Base-by-base conservation (phyloP, 768 basidiomycete genomes). In the Rhizopogon sp. region DNA sequence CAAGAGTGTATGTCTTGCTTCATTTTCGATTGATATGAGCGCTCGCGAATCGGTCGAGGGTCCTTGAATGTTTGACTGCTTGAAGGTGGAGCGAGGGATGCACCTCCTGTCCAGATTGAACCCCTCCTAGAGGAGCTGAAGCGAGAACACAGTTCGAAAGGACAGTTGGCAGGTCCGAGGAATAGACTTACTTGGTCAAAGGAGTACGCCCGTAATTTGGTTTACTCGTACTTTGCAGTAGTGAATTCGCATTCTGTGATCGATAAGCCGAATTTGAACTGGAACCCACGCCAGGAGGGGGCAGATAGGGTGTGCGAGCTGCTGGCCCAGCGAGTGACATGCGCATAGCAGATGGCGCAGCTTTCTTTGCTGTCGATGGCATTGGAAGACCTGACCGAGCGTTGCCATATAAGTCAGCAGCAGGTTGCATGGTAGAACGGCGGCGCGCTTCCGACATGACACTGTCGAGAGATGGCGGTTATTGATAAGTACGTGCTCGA, bases 261-360 rank as follows among this genome's bases (percentile, higher is more conserved):
- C 85, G 76, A 72, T 82, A 80, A 60, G 83, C 74, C 6, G 85
- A 82, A 60, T 86, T 85, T 22, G 80, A 77, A 22, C 60, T 56
- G 35, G 69, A 72, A 61, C 51, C 76, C 58, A 53, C 65, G 64
- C 68, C 59, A 17, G 62, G 44, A 16, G 66, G 63, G 28, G 74
- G 70, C 44, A 71, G 69, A 59, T 79, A 79, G 31, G 79, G 82
- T 3, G 78, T 75, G 46, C 88, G 83, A 28, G 80, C 67, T n/a
- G 86, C 82, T 35, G 88, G 84, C 7, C 89, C 87, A n/a, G 85
- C 85, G 35, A 90, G 72, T 40, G 88, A 91, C 79, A 87, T 80
- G 31, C 82, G 74, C 56, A 77, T 79, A n/a, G 72, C 72, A 50
- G 75, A 59, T 5, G 67, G 66, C 22, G 77, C 66, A 9, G 80